A percentile compares a stretch with the other conserved stretches of the same genome.
phyloP scores from a whole-genome alignment of 805 yeast genomes.

The Kazachstania africana region DNA sequence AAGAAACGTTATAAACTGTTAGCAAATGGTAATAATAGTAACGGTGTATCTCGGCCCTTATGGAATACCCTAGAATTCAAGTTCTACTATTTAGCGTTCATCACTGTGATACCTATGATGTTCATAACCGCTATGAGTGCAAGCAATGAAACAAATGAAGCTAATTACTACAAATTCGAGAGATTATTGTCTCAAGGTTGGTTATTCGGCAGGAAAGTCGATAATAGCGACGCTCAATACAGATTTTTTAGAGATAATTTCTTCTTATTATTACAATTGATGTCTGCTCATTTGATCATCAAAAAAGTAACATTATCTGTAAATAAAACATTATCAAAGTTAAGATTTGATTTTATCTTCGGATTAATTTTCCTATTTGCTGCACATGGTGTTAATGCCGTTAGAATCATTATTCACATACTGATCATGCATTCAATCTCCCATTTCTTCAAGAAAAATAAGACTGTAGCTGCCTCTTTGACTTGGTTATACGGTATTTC shows the following conservation, averaged over 20 bases:
- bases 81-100: slow-evolving; percentile 51
- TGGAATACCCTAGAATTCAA: slow-evolving; percentile 75
- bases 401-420: slow-evolving; percentile 52
- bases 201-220: slow-evolving; percentile 83
- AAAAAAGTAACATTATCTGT: slow-evolving; percentile 28
- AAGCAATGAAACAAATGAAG: slow-evolving; percentile 56
- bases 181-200: slow-evolving; percentile 68
- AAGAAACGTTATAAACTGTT: neutral
- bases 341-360: slow-evolving; percentile 60
- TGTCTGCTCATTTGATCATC: slow-evolving; percentile 40
- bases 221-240: slow-evolving; percentile 86
- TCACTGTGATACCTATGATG: slow-evolving; percentile 71
- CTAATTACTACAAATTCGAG: slow-evolving; percentile 51
- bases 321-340: slow-evolving; percentile 30
- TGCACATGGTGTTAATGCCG: slow-evolving; percentile 68
- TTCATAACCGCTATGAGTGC: slow-evolving; percentile 72
- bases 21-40: neutral
- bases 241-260: slow-evolving; percentile 77
- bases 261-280: slow-evolving; percentile 44
- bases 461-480: slow-evolving; percentile 30
- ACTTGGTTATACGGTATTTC: slow-evolving; percentile 77
- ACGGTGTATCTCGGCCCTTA: slow-evolving; percentile 1
- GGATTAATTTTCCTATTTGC: slow-evolving; percentile 58
- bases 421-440: slow-evolving; percentile 33
- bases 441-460: slow-evolving; percentile 18